A percentile compares a stretch with the other conserved stretches of the same genome.
These are phyloP conservation scores for Diaporthe sp. DNA, from an alignment of 2,329 filamentous ascomycete species.

Conservation along the genomic window DNA sequence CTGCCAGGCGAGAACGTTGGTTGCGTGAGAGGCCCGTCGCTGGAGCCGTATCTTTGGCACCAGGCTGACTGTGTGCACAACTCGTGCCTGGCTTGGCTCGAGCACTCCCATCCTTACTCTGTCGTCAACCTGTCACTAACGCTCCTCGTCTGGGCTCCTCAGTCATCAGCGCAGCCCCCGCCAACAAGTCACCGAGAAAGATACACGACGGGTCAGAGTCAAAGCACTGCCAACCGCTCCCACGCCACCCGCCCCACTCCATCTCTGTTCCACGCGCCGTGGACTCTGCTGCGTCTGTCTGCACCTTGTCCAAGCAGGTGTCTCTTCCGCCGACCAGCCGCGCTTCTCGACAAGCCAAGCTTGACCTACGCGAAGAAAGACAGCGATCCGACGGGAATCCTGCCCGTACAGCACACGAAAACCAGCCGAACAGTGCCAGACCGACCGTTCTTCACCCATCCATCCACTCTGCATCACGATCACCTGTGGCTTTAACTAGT, in stretches of 20 bases:
- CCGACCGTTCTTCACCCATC: conserved; percentile 19
- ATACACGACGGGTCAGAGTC: background rate
- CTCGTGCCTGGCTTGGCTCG: background rate
- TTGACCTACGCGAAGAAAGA: conserved; percentile 21
- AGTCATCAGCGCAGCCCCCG: conserved; percentile 7
- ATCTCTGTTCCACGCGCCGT: background rate
- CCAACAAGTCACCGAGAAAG: conserved; percentile 12
- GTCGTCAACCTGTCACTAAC: conserved; percentile 13
- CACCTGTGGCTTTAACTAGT: conserved; percentile 89
- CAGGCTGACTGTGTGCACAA: background rate
- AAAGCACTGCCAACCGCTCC: background rate
- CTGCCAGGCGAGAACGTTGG: background rate
- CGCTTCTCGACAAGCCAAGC: conserved; percentile 22
- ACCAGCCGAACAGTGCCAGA: conserved; percentile 40
- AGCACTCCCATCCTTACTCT: background rate
- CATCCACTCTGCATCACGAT: conserved; percentile 48
- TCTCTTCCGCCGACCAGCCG: conserved; percentile 7
- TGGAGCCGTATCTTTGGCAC: background rate
- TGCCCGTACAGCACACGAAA: conserved; percentile 16
- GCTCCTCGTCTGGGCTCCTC: background rate
- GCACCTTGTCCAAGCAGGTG: background rate
- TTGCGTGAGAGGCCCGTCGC: conserved; percentile 1
- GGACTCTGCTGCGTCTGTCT: background rate
- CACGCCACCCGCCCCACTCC: background rate
- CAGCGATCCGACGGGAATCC: background rate